Evolutionary conservation across 768 basidiomycete species (phyloP).

Genomic region (Leucocoprinus birnbaumii): DNA sequence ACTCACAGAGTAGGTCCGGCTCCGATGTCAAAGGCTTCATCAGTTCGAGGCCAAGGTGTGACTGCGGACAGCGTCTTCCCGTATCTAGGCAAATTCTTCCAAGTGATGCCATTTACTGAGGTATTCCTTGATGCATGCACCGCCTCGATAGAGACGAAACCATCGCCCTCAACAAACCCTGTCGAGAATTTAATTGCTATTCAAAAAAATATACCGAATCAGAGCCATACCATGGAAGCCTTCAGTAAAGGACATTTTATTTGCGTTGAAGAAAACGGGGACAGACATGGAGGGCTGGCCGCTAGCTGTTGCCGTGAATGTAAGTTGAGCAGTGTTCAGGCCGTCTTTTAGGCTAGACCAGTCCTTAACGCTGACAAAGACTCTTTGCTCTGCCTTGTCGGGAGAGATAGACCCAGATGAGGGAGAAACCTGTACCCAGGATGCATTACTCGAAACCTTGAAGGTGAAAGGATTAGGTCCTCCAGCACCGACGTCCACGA

Average conservation of each 20-base stretch:
- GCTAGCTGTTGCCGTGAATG: conserved; percentile 40
- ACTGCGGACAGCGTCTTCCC: conserved; percentile 59
- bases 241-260: conserved; percentile 30
- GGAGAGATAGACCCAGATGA: conserved; percentile 47
- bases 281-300: conserved; percentile 34
- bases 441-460: conserved; percentile 41
- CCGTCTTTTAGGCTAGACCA: conserved; percentile 47
- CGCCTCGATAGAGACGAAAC: conserved; percentile 63
- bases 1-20: conserved; percentile 56
- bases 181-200: neutral
- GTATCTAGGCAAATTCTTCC: conserved; percentile 57
- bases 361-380: conserved; percentile 56
- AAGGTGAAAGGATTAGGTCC: conserved; percentile 57
- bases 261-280: conserved; percentile 29
- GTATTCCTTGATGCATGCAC: conserved; percentile 49
- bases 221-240: conserved; percentile 43
- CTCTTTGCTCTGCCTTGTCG: conserved; percentile 43
- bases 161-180: conserved; percentile 63
- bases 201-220: neutral
- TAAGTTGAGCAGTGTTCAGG: conserved; percentile 33
- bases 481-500: conserved; percentile 61
- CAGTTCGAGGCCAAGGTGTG: conserved; percentile 53
- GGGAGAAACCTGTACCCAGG: conserved; percentile 51
- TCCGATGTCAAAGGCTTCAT: conserved; percentile 57
- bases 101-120: conserved; percentile 48